phyloP scores from a whole-genome alignment of 2,329 filamentous ascomycete species.

The Cephalotrichum gorgonifer region DNA sequence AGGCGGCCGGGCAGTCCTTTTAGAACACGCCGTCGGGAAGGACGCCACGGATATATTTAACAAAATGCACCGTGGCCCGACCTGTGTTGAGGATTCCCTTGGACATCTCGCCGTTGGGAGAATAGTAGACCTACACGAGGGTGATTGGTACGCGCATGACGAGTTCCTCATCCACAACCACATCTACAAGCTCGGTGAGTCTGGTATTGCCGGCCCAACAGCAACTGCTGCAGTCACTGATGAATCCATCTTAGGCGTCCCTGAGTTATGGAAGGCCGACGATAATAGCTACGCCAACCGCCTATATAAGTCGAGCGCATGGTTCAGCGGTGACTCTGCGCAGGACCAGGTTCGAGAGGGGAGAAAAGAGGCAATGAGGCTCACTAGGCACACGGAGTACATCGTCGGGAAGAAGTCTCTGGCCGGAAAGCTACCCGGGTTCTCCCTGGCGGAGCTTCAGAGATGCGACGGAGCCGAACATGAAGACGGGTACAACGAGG shows the following conservation, averaged over 20 bases:
- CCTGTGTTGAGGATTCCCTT: neutral
- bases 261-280: neutral
- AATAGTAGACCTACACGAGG: neutral
- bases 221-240: no score
- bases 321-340: no score
- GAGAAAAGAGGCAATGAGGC: slow-evolving; percentile 2
- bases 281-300: neutral
- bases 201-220: neutral
- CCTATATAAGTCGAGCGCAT: neutral
- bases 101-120: neutral
- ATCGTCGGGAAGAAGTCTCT: neutral
- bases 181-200: slow-evolving; percentile 4
- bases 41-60: slow-evolving; percentile 8
- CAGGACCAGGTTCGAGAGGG: no score
- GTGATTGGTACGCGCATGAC: neutral
- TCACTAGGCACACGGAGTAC: slow-evolving; percentile 4
- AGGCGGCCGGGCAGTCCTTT: slow-evolving; percentile 4
- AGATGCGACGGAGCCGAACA: neutral
- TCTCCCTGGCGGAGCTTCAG: neutral
- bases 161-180: slow-evolving; percentile 2
- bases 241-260: neutral
- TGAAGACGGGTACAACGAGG: neutral
- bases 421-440: neutral
- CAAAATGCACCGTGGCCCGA: neutral
- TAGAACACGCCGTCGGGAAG: slow-evolving; percentile 3